phyloP scores from a whole-genome alignment of 306 rosid species.

The Vigna mungo region DNA sequence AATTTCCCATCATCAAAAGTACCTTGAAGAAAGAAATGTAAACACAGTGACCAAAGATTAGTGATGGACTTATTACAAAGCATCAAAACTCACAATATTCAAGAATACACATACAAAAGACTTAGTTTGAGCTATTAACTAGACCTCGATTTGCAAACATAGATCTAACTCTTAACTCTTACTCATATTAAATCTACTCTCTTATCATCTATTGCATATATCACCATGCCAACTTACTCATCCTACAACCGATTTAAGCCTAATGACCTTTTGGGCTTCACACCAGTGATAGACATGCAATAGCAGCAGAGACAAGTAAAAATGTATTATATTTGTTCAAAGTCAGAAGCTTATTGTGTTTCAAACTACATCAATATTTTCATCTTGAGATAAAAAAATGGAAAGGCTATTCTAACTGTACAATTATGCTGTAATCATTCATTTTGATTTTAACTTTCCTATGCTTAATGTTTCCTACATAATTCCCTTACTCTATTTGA shows the following conservation, averaged over 20 bases:
- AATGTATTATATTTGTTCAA: neutral
- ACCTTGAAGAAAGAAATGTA: slow-evolving; percentile 12
- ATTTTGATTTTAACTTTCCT: no score
- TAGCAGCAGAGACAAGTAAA: neutral
- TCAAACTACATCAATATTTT: neutral
- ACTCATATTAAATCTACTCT: neutral
- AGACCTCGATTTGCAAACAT: neutral
- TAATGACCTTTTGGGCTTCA: no score
- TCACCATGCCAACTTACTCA: neutral
- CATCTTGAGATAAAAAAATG: neutral
- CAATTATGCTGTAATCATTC: neutral
- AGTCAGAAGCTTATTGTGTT: neutral
- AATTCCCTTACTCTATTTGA: no score
- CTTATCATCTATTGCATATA: neutral
- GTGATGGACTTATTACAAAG: slow-evolving; percentile 14
- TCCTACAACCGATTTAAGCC: neutral
- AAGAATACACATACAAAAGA: neutral
- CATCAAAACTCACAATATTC: slow-evolving; percentile 18
- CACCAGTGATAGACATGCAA: neutral
- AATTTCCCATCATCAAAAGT: slow-evolving; percentile 51
- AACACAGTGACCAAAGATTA: neutral
- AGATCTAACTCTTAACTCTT: neutral
- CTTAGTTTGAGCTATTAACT: slow-evolving; percentile 3
- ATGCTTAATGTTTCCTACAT: no score
- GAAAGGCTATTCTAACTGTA: neutral